phyloP scores from a whole-genome alignment of 163 green algal species.

The Chlamydomonas reinhardtii region DNA sequence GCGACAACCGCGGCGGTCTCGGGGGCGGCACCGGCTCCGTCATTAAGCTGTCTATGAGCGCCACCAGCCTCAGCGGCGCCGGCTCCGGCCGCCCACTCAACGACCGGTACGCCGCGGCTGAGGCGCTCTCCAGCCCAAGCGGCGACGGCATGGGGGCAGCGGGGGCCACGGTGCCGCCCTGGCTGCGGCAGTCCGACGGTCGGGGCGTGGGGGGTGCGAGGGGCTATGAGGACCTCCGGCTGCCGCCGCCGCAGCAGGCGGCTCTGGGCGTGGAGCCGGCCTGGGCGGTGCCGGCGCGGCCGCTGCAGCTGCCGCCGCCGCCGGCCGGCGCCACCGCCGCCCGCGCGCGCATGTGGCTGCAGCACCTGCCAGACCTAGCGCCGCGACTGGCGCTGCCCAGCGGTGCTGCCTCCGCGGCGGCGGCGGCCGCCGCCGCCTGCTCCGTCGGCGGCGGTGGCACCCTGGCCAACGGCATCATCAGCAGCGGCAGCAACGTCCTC shows the following conservation, averaged over 20 bases:
- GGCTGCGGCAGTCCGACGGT: background rate
- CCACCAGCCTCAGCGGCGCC: background rate
- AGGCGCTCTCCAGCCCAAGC: constrained; percentile 22
- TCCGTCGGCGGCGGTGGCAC: no score
- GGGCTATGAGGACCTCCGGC: constrained; percentile 9
- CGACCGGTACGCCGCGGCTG: constrained; percentile 23
- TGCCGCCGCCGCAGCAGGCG: constrained; percentile 23
- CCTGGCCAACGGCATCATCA: no score
- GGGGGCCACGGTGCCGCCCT: background rate
- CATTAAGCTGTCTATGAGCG: background rate
- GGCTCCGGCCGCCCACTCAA: background rate
- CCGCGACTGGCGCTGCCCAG: constrained; percentile 11
- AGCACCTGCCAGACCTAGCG: constrained; percentile 43
- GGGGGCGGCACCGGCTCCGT: background rate
- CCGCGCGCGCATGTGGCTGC: constrained; percentile 21
- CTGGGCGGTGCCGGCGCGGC: constrained; percentile 11
- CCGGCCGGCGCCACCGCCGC: constrained; percentile 7
- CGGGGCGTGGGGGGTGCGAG: background rate
- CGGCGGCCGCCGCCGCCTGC: no score
- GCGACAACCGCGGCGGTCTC: background rate
- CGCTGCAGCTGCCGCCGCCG: constrained; percentile 17
- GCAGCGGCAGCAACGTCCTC: no score
- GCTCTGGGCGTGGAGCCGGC: background rate
- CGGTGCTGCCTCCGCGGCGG: no score
- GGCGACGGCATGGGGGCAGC: background rate